A percentile compares a stretch with the other conserved stretches of the same genome.
These are phyloP conservation scores for Thermomyces lanuginosus DNA, from an alignment of 2,329 filamentous ascomycete genomes.

Conservation along the genomic window DNA sequence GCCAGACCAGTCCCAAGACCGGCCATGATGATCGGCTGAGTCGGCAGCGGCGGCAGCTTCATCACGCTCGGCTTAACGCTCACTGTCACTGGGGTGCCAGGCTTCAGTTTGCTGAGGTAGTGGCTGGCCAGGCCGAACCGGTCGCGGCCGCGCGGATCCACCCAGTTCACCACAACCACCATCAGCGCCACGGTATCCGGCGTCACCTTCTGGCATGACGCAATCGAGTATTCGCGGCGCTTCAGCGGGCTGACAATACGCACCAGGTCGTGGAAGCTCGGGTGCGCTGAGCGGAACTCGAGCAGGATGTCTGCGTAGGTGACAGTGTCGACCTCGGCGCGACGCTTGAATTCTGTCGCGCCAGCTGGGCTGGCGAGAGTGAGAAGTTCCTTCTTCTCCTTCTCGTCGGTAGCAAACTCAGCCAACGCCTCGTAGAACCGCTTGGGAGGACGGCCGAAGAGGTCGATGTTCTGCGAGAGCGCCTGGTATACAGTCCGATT, in stretches of 20 bases:
- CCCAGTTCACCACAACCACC: slow-evolving; percentile 95
- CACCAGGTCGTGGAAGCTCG: slow-evolving; percentile 72
- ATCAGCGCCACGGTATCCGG: slow-evolving; percentile 81
- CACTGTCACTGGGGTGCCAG: slow-evolving; percentile 68
- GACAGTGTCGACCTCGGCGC: slow-evolving; percentile 75
- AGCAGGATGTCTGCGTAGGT: slow-evolving; percentile 82
- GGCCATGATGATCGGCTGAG: slow-evolving; percentile 94
- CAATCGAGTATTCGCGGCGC: slow-evolving; percentile 97
- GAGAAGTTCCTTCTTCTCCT: slow-evolving; percentile 65
- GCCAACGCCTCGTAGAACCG: slow-evolving; percentile 89
- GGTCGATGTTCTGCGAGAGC: slow-evolving; percentile 81
- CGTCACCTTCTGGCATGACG: slow-evolving; percentile 86
- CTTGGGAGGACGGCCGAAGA: slow-evolving; percentile 93
- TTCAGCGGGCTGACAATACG: slow-evolving; percentile 84
- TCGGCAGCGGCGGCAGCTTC: slow-evolving; percentile 82
- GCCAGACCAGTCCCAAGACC: slow-evolving; percentile 95
- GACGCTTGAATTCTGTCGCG: slow-evolving; percentile 78
- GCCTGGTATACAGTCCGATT: slow-evolving; percentile 87
- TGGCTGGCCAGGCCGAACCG: slow-evolving; percentile 87
- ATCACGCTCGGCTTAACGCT: slow-evolving; percentile 97
- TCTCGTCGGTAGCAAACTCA: slow-evolving; percentile 67
- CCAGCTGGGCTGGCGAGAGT: slow-evolving; percentile 63
- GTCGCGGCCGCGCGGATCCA: slow-evolving; percentile 69
- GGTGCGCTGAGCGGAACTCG: slow-evolving; percentile 80
- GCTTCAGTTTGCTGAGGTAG: slow-evolving; percentile 61